Percentiles rank a stretch among this genome's conserved stretches.
Evolutionary conservation across 2,329 filamentous ascomycete species (phyloP).

Genomic region (Phyllosticta paracitricarpa): DNA sequence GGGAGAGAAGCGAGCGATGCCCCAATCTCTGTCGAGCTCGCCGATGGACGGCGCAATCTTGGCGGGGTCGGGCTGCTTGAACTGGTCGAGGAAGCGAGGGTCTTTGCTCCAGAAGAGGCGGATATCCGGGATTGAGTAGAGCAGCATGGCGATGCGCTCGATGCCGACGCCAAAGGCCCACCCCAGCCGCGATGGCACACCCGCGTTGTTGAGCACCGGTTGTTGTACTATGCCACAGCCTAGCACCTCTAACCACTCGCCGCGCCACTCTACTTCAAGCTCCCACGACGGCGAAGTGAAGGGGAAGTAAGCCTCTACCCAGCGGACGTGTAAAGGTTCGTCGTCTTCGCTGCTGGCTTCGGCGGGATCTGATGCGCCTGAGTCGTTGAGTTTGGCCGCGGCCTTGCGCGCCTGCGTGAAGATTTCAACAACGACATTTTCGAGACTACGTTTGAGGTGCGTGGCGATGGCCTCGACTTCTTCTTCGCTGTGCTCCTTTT

Average conservation of each 20-base stretch:
- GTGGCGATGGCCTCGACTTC: constrained; percentile 75
- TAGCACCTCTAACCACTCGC: constrained; percentile 90
- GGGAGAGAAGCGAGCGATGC: constrained; percentile 58
- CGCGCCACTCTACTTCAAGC: constrained; percentile 87
- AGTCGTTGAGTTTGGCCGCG: constrained; percentile 38
- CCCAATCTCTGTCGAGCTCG: background rate
- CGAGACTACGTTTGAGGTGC: constrained; percentile 81
- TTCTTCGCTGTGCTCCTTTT: constrained; percentile 59
- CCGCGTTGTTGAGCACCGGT: constrained; percentile 66
- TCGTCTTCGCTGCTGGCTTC: constrained; percentile 8
- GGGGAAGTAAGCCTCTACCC: constrained; percentile 96
- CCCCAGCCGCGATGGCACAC: constrained; percentile 63
- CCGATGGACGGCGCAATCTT: constrained; percentile 13
- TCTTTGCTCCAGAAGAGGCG: constrained; percentile 92
- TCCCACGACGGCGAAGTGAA: constrained; percentile 96
- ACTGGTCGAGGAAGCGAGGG: constrained; percentile 76
- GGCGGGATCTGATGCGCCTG: constrained; percentile 16
- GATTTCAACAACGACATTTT: constrained; percentile 81
- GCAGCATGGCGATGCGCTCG: constrained; percentile 92
- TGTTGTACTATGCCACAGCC: constrained; percentile 90
- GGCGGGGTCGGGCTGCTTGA: constrained; percentile 37
- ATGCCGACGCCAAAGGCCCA: constrained; percentile 96
- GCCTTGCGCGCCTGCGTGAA: constrained; percentile 67
- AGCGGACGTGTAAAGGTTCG: constrained; percentile 75
- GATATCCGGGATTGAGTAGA: constrained; percentile 94